Evolutionary conservation across 495 filamentous ascomycete species (phyloP).

Genomic region (Lasiosphaeris hirsuta): DNA sequence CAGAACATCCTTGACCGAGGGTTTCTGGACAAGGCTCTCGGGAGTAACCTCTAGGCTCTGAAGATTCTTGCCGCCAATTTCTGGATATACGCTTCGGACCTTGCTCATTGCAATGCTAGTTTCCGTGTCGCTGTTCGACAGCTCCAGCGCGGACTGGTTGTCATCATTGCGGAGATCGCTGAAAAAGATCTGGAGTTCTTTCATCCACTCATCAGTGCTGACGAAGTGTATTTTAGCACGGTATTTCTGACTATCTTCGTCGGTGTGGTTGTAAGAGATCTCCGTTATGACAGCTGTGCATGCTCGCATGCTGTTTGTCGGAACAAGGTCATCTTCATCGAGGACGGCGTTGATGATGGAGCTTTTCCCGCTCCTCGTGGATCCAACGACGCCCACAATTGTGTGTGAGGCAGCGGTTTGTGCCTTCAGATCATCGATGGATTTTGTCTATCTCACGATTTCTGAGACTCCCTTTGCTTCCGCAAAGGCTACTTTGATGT

Average conservation of each 20-base stretch:
- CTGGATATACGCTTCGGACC: slow-evolving; percentile 62
- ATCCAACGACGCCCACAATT: slow-evolving; percentile 57
- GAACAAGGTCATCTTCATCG: slow-evolving; percentile 47
- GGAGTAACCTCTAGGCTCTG: slow-evolving; percentile 34
- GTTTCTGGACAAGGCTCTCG: slow-evolving; percentile 34
- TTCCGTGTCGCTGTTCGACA: slow-evolving; percentile 42
- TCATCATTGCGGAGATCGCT: slow-evolving; percentile 47
- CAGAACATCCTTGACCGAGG: slow-evolving; percentile 43
- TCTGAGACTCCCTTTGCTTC: slow-evolving; percentile 8
- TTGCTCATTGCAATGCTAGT: slow-evolving; percentile 61
- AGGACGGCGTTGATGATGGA: slow-evolving; percentile 59
- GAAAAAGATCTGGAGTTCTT: slow-evolving; percentile 49
- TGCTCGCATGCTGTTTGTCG: slow-evolving; percentile 45
- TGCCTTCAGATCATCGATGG: slow-evolving; percentile 33
- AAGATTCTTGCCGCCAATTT: slow-evolving; percentile 46
- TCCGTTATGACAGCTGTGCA: slow-evolving; percentile 68
- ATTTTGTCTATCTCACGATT: slow-evolving; percentile 37
- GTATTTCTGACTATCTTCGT: slow-evolving; percentile 46
- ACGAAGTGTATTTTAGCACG: slow-evolving; percentile 63
- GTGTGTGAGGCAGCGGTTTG: slow-evolving; percentile 25
- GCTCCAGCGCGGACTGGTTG: slow-evolving; percentile 35
- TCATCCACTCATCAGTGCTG: slow-evolving; percentile 49
- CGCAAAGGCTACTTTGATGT: slow-evolving; percentile 16
- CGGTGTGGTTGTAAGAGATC: slow-evolving; percentile 54
- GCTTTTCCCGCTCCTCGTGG: slow-evolving; percentile 58